Evolutionary conservation across 225 moss, liverwort and hornwort species (phyloP), one percentile per base, ranked within the genome.

Genomic region (Antitrichia curtipendula): DNA sequence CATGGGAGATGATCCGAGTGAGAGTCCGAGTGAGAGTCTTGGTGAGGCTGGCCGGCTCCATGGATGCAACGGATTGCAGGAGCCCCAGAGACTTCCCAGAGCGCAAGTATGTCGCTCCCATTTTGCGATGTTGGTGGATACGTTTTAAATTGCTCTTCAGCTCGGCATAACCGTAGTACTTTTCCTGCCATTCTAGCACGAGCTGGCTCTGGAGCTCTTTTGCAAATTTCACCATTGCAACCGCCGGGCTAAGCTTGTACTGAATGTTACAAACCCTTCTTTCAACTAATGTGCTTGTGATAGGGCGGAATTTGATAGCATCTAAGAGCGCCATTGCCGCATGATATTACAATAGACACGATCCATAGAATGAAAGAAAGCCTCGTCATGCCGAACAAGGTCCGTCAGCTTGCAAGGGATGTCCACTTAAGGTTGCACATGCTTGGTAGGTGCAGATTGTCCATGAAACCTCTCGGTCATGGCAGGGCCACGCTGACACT

Each of bases 171-270:
- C 58, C 82, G 89, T 90, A 89, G 59, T 94, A 94, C 32, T 80
- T 88, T 24, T 75, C 89, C 84, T 91, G 82, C 94, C 91, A 94
- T 91, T 94, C 93, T 53, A 86, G 88, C 23, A 94, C 82, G 23
- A 91, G 12, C 71, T 90, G 73, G 23, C 69, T 83, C 60, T 90
- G 73, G 80, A 92, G 80, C 83, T 90, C 77, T 85, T 91, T 83
- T 32, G 53, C 80, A 84, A 92, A 94, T 49, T 90, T 90, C 77
- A 73, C 91, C 94, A 94, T 92, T n/a, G 66, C 80, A 43, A 77
- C 60, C 36, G 10, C 52, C 12, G 40, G 40, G 28, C 40, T 25
- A 9, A 36, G 53, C 53, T 76, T 58, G 40, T 27, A 79, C 58
- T 41, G 19, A 58, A 79, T 40, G 78, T 38, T 29, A 19, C 28